Evolutionary conservation across 1,284 basidiomycete genomes (phyloP).

Genomic region (Wolfiporia cocos): DNA sequence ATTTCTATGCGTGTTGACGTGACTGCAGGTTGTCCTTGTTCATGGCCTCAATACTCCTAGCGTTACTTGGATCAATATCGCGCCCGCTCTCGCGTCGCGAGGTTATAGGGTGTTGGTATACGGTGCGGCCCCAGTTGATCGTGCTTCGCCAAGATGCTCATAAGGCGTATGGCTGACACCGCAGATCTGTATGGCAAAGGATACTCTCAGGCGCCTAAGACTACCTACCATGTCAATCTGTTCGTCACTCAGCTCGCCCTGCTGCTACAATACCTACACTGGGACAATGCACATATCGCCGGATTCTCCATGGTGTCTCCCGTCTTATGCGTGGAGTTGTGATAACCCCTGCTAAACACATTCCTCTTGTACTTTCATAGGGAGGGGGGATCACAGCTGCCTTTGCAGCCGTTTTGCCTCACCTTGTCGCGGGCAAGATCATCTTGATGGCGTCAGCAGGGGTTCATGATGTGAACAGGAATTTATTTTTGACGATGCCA

Average conservation of each 20-base stretch:
- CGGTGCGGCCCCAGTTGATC: slow-evolving; percentile 33
- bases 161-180: neutral
- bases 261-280: slow-evolving; percentile 69
- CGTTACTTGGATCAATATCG: slow-evolving; percentile 67
- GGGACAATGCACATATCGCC: slow-evolving; percentile 56
- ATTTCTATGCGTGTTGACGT: neutral
- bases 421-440: slow-evolving; percentile 57
- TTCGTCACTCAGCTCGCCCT: slow-evolving; percentile 72
- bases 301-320: slow-evolving; percentile 65
- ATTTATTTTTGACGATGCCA: slow-evolving; percentile 19
- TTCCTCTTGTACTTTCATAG: slow-evolving; percentile 28
- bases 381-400: slow-evolving; percentile 67
- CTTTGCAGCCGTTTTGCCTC: slow-evolving; percentile 61
- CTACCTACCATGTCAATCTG: slow-evolving; percentile 49
- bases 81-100: slow-evolving; percentile 46
- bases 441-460: slow-evolving; percentile 63
- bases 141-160: neutral
- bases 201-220: slow-evolving; percentile 69
- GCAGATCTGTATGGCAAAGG: slow-evolving; percentile 75
- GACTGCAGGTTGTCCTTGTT: slow-evolving; percentile 55
- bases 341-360: neutral
- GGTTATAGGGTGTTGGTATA: slow-evolving; percentile 71
- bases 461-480: slow-evolving; percentile 53
- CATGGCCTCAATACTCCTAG: slow-evolving; percentile 70
- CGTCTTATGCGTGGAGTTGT: neutral